These are phyloP conservation scores for Pleurotus tuoliensis DNA, from an alignment of 768 basidiomycete species.

Conservation along the genomic window DNA sequence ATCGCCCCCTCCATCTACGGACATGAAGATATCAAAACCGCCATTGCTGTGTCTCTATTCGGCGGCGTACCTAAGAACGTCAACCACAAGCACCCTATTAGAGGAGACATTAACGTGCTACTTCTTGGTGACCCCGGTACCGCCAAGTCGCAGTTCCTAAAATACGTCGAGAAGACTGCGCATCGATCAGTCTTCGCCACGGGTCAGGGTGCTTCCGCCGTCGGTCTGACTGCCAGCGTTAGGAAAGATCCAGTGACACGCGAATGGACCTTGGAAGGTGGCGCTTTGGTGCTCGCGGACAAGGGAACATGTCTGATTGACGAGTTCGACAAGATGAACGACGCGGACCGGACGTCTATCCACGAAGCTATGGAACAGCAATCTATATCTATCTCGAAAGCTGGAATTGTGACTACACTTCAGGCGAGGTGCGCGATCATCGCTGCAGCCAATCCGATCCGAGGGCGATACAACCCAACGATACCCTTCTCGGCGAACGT, in stretches of 20 bases:
- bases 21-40: slow-evolving; percentile 99
- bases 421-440: slow-evolving; percentile 98
- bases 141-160: slow-evolving; percentile 98
- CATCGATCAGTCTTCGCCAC: slow-evolving; percentile 97
- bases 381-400: slow-evolving; percentile 97
- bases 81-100: slow-evolving; percentile 92
- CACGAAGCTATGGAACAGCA: slow-evolving; percentile 99
- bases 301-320: slow-evolving; percentile 98
- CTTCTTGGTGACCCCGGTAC: slow-evolving; percentile 98
- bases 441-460: slow-evolving; percentile 96
- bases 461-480: slow-evolving; percentile 96
- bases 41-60: slow-evolving; percentile 91
- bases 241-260: slow-evolving; percentile 95
- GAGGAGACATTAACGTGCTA: slow-evolving; percentile 97
- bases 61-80: slow-evolving; percentile 94
- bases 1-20: slow-evolving; percentile 99
- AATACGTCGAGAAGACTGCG: slow-evolving; percentile 98
- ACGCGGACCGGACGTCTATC: slow-evolving; percentile 94
- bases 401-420: slow-evolving; percentile 96
- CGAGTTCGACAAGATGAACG: slow-evolving; percentile 99
- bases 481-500: slow-evolving; percentile 99
- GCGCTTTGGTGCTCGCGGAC: slow-evolving; percentile 96
- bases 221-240: slow-evolving; percentile 98
- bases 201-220: slow-evolving; percentile 96
- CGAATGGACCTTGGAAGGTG: slow-evolving; percentile 99